These are phyloP conservation scores for Annulohypoxylon stygium DNA, from an alignment of 495 filamentous ascomycete species.

Conservation along the genomic window DNA sequence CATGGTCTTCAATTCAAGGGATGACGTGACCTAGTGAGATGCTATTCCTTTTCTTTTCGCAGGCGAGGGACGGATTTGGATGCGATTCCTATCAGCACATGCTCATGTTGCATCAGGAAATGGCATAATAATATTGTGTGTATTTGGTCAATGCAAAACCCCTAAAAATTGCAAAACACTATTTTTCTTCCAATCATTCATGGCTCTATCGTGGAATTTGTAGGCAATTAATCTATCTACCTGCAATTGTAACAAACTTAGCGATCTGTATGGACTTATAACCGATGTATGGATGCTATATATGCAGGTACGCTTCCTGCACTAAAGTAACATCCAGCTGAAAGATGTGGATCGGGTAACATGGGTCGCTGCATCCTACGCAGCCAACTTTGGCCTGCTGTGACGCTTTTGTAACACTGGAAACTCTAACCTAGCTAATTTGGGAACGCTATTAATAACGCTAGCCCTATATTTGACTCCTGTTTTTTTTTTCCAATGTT, in stretches of 20 bases:
- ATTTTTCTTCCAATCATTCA: constrained; percentile 1
- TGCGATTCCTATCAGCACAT: constrained; percentile 6
- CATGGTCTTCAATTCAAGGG: constrained; percentile 9
- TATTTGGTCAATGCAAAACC: constrained; percentile 8
- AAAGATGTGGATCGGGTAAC: background rate
- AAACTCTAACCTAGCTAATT: background rate
- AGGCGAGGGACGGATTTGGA: constrained; percentile 7
- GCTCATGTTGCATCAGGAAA: constrained; percentile 8
- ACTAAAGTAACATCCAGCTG: constrained; percentile 7
- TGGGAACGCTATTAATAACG: background rate
- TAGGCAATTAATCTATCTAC: background rate
- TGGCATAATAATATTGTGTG: constrained; percentile 10
- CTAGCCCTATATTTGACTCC: background rate
- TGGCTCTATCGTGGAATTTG: background rate
- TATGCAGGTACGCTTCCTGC: constrained; percentile 7
- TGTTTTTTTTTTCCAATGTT: background rate
- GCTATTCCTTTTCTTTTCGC: constrained; percentile 10
- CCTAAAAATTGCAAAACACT: constrained; percentile 4
- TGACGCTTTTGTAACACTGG: constrained; percentile 10
- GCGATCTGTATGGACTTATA: background rate
- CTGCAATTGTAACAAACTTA: no score
- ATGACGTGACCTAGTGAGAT: constrained; percentile 21
- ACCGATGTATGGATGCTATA: background rate
- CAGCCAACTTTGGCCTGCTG: constrained; percentile 1
- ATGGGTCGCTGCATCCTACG: constrained; percentile 10